Evolutionary conservation across 169 alveolate species (phyloP), one percentile per base, ranked within the genome.

Genomic region (Eimeria necatrix): DNA sequence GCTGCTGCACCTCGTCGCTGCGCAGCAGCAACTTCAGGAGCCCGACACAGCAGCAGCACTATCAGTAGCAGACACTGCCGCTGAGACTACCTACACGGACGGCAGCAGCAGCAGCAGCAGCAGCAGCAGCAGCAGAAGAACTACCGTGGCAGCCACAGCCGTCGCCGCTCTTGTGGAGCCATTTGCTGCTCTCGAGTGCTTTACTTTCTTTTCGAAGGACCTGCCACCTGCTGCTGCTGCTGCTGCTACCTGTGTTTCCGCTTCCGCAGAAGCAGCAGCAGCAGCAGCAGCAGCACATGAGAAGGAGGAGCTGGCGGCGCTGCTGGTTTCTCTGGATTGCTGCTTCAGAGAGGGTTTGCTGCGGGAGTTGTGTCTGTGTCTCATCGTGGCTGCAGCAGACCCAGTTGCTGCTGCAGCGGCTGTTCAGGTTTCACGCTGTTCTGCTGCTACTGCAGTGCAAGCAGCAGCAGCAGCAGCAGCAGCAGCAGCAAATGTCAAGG

Each of bases 1-100:
- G 74, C 91, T 81, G 91, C 91, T 81, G 91, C 91, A 81, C 91
- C 73, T 81, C n/a, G 74, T 81, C 20, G 91, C 74, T 22, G 24
- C 56, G 12, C 91, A 81, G 41, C 91, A 26, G 73, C 74, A 51
- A 14, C 78, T 18, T 3, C 91, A 81, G 73, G 20, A 78, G 22
- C 87, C 48, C 14, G 9, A 52, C 0, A 3, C 70, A 56, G 74
- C 76, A 81, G 26, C 91, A 56, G 71, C 88, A 78, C 12, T 52
- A 32, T 10, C 84, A 73, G 84, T 52, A 73, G 59, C 22, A 73
- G 60, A 26, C 5, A 12, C 60, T 9, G 1, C 56, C 20, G 70
- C 46, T 8, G 59, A 7, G 32, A 10, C 71, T 20, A 9, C 74
- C 46, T n/a, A 80, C 51, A 0, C 61, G 26, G 60, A 4, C 26